Base-by-base conservation (phyloP, 164 flowering plant species). In the Stephania cephalantha region DNA sequence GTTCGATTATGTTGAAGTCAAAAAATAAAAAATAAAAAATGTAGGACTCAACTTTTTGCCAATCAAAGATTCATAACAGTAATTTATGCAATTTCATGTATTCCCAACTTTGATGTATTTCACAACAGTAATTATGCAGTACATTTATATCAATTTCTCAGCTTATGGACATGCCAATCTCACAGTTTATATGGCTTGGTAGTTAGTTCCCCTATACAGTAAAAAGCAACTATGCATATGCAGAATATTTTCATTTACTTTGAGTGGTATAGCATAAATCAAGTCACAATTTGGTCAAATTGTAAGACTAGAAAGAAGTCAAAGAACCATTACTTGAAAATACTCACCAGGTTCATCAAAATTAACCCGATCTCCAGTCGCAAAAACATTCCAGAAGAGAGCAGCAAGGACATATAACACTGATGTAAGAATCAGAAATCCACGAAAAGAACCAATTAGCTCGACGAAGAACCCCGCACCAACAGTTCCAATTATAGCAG, bases 401-500 rank as follows among this genome's bases (percentile, higher is more conserved):
- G 99, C 96, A 80, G 92, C 73, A 13, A 84, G 77, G 73, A 95
- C 80, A 84, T 95, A 95, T 20, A 95, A 80, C 71, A 86, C 45
- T 8, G 99, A 80, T 10, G 98, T 91, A n/a, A 95, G 86, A 80
- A 87, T 76, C 80, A 95, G 81, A 82, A 91, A 95, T 75, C 99
- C 98, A 73, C 81, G 85, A 81, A 95, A 95, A 45, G 97, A 90
- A 71, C 99, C 98, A 77, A 90, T 85, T 67, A 88, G 46, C 77
- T 95, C 99, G 15, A 90, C 92, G 73, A 95, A 93, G 85, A 82
- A 93, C 69, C 99, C 99, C 52, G 95, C 96, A 74, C 98, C 99
- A 72, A 95, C 87, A 45, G 99, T 93, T 76, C 98, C 98, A 65
- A 89, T 11, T 22, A 95, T 95, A 67, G 98, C 99, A 82, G 97